Percentiles rank a stretch among this genome's conserved stretches.
Conservation (phyloP, 768 basidiomycete genomes). For the Collybia mongolica region DNA sequence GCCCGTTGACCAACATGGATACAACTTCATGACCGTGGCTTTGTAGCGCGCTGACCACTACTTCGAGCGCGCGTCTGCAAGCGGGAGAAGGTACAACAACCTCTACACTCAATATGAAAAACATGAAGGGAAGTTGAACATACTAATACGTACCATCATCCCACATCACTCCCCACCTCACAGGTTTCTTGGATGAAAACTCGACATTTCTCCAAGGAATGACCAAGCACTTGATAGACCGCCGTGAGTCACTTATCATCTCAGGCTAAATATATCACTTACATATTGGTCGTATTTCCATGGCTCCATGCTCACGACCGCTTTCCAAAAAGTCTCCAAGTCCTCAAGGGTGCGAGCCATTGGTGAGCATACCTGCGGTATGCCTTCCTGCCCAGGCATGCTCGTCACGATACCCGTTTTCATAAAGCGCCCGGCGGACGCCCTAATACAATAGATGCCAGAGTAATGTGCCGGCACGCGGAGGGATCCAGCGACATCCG, state of each 20-base stretch:
- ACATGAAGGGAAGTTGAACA: no score
- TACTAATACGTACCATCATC: slow-evolving; percentile 48
- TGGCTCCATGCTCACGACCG: slow-evolving; percentile 57
- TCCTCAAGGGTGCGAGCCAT: slow-evolving; percentile 63
- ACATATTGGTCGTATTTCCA: slow-evolving; percentile 64
- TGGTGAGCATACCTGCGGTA: slow-evolving; percentile 52
- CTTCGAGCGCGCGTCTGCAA: slow-evolving; percentile 49
- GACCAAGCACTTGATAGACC: slow-evolving; percentile 27
- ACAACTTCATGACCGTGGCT: slow-evolving; percentile 50
- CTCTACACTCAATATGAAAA: slow-evolving; percentile 28
- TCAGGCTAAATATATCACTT: slow-evolving; percentile 4
- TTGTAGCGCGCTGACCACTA: slow-evolving; percentile 41
- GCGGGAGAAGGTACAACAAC: slow-evolving; percentile 60
- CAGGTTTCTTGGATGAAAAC: slow-evolving; percentile 17
- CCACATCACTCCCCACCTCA: slow-evolving; percentile 62
- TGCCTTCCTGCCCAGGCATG: slow-evolving; percentile 59
- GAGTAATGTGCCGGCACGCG: slow-evolving; percentile 66
- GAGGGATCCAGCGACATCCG: slow-evolving; percentile 70
- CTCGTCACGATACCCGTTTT: slow-evolving; percentile 42
- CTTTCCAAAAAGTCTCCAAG: slow-evolving; percentile 62
- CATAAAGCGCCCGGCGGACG: slow-evolving; percentile 46
- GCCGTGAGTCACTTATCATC: slow-evolving; percentile 13
- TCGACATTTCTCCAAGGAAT: slow-evolving; percentile 38
- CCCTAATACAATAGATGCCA: slow-evolving; percentile 58
- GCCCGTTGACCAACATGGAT: slow-evolving; percentile 33